Base-by-base conservation (phyloP, 345 rosid genomes). In the Balakata baccata region DNA sequence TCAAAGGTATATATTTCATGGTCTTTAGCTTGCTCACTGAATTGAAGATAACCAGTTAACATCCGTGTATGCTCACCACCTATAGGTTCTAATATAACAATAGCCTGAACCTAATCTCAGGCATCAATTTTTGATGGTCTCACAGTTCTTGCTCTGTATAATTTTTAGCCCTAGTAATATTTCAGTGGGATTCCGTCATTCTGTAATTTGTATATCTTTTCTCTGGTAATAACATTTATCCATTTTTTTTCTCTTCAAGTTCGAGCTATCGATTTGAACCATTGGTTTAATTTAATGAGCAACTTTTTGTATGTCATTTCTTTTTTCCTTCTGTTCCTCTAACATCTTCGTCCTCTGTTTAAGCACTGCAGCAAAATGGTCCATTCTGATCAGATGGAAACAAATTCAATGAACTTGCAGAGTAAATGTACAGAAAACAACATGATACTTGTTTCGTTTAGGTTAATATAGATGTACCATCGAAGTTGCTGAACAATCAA, bases 101-200 rank as follows among this genome's bases (percentile, higher is more conserved):
- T 64, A 69, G 79, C 61, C 67, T 45, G 53, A 52, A 14, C 60
- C 59, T 18, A 59, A 69, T 74, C 52, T 70, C 76, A 75, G 78
- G 78, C 81, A 37, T 75, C 81, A 86, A 68, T 87, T 85, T 86
- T 88, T 84, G 82, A 71, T 82, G 84, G 82, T 83, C 74, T 77
- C 34, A 14, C 75, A 62, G 57, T 38, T 77, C 67, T 77, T 72
- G 83, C 68, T 69, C 22, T 51, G 72, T 69, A 67, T 34, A 45
- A 62, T 65, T 49, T 77, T 53, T 38, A 20, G 50, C 14, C 6
- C 70, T 1, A 1, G n/a, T 23, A 37, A 20, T 43, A n/a, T 18
- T 39, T 53, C 57, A n/a, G 45, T 51, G 54, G 60, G 51, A 11
- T 54, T 4, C 71, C 13, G 39, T 69, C 61, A 46, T 70, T n/a